Evolutionary conservation across 371 early-diverging fungal species (phyloP), one percentile per base, ranked within the genome.

Genomic region (Batrachochytrium dendrobatidis): DNA sequence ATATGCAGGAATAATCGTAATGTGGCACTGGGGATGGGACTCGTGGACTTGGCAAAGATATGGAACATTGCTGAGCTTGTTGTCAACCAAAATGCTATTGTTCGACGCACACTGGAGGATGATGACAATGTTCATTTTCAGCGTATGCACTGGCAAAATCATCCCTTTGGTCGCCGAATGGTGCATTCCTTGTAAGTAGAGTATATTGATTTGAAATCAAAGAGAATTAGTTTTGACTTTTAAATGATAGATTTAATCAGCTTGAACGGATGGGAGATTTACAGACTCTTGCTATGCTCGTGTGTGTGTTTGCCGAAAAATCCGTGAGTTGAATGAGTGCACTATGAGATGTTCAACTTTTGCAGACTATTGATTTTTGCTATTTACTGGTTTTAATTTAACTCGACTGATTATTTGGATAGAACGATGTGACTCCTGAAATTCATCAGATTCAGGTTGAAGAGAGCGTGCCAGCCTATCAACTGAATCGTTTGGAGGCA

Each of bases 201-300:
- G 39, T 39, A 15, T 39, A n/a, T 43, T 56, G 52, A 57, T 60
- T 17, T 26, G 12, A 39, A 43, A 22, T 33, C 59, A 8, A 26
- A 50, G 15, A 3, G 28, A 35, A 53, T 54, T 55, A 56, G 55
- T 24, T 45, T 56, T 1, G 29, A 34, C 53, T 30, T 48, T 32
- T 63, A 25, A 33, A n/a, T 32, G 39, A 24, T 69, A 89, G 88
- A 32, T 65, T 91, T 30, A 64, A 77, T 0, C 80, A 86, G 60
- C 79, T 86, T 61, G 80, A 83, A 60, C 64, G 65, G 5, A 71
- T 77, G 43, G 87, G 90, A 7, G 92, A 94, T 71, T 77, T 89
- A 29, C 94, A 94, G 67, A 88, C 87, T 43, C 77, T 88, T 45
- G 90, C 91, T 0, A 72, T 94, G 69, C 71, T 94, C 5, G 75